Evolutionary conservation across 2,329 filamentous ascomycete species (phyloP), one percentile per base, ranked within the genome.

Genomic region (Neofusicoccum parvum): DNA sequence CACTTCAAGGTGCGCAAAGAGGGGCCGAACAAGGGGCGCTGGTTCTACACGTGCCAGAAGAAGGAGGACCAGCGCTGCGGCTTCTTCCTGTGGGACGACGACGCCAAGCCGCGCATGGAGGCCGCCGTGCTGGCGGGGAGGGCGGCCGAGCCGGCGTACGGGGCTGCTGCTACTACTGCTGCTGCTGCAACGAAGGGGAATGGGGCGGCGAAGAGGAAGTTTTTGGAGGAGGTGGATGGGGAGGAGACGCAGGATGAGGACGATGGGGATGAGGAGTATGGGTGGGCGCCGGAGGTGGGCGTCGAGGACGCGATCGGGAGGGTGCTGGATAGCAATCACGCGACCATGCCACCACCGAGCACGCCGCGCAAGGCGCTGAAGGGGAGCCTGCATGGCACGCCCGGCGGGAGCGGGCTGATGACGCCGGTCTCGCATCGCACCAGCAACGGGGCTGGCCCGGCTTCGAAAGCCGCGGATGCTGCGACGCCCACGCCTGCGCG

Each of bases 41-140:
- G 81, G 80, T 87, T 88, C 73, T 87, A 86, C 69, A 85, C 82
- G 3, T 89, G 87, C 70, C 84, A 82, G 69, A 75, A 78, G 39
- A 76, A 80, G 62, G 71, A 76, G 2, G 76, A 79, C 23, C 65
- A 81, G 51, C 77, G 80, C 46, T 89, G 87, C 70, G 78, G 77
- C 0, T 86, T 88, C 74, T 88, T 87, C 68, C 73, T 88, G 0
- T 88, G 85, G 84, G 78, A 83, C 7, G 80, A 85, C 14, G 81
- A 86, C 49, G 86, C 86, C 0, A 74, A 77, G 48, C 66, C 70
- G 17, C 77, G 85, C 62, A 83, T 86, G 72, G 80, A 82, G 58
- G 72, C 72, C 12, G 80, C 80, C 23, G 74, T 85, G 15, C 6
- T 39, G 50, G 37, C 11, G 15, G 14, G 11, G 37, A 27, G 36